These are phyloP conservation scores for Trametes cinnabarina DNA, from an alignment of 768 basidiomycete species.

Conservation along the genomic window DNA sequence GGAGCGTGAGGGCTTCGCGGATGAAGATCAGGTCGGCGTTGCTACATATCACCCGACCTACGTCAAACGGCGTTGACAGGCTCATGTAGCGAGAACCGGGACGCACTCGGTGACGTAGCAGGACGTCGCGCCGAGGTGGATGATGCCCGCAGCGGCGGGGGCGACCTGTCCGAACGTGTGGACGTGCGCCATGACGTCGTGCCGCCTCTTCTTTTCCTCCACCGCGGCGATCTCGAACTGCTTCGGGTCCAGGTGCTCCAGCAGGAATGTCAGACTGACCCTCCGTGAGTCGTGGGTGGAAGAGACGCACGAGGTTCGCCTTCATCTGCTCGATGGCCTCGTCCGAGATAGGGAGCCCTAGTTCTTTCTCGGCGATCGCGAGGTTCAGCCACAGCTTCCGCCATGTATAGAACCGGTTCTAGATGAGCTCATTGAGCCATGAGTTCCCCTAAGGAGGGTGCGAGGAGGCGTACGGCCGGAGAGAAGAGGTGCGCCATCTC, in stretches of 20 bases:
- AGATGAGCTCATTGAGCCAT: background rate
- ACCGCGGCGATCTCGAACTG: conserved; percentile 90
- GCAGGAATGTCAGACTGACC: background rate
- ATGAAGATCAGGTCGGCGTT: conserved; percentile 99
- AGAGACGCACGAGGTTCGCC: conserved; percentile 70
- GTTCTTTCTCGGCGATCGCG: conserved; percentile 93
- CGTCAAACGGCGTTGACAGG: background rate
- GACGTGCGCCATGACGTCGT: conserved; percentile 99
- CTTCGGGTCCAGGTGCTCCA: conserved; percentile 74
- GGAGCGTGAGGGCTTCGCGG: conserved; percentile 77
- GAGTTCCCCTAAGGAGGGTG: background rate
- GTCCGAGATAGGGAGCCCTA: conserved; percentile 86
- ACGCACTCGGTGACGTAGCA: conserved; percentile 98
- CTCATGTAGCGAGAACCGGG: background rate
- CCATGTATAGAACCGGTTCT: conserved; percentile 98
- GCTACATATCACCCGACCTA: conserved; percentile 40
- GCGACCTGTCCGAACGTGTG: conserved; percentile 95
- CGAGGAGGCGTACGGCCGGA: conserved; percentile 61
- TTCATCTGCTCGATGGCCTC: conserved; percentile 94
- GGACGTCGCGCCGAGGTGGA: conserved; percentile 95
- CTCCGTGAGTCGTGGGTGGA: background rate
- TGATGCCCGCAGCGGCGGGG: conserved; percentile 93
- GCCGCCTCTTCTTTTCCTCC: conserved; percentile 96
- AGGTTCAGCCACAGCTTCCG: conserved; percentile 93
- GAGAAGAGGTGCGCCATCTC: conserved; percentile 99